Evolutionary conservation across 2,329 filamentous ascomycete genomes (phyloP), one percentile per base, ranked within the genome.

Genomic region (Beauveria brongniartii): DNA sequence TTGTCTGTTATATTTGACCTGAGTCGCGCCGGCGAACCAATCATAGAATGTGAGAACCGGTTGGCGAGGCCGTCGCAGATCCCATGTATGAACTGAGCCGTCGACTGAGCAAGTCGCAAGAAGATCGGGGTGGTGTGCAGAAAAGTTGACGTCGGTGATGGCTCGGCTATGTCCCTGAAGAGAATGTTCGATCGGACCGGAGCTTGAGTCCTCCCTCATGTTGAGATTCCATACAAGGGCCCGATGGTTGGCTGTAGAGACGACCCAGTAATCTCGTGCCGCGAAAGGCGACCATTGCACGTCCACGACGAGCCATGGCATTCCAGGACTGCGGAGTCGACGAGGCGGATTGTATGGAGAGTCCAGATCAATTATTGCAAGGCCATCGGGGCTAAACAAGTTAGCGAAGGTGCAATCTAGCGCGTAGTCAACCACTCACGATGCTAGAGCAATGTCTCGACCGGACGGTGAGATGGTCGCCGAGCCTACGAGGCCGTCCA

Each of bases 241-340:
- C 67, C 94, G 91, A 72, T 97, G 92, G 71, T 97, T 97, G 20
- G 92, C 93, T 1, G 92, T 96, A 62, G 91, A 96, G 41, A 91
- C 90, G 20, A 97, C 89, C 92, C 93, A 97, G 69, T 92, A 92
- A 72, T 96, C 90, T 53, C 92, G 85, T 22, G 84, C 85, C 14
- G 92, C 90, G 72, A 97, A 96, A 1, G 93, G 93, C 12, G 91
- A 96, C 93, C 93, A 97, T 74, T 97, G 93, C 34, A 96, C 92
- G 73, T 97, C 93, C 12, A 93, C 92, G 5, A 96, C 92, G 56
- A 96, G 86, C 91, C 92, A 97, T n/a, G 91, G 89, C 48, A 91
- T 87, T 60, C 91, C 89, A 74, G 96, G 91, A 64, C 89, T 89
- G 67, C 81, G 82, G 53, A 97, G 81, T 68, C 92, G 88, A 20